Conservation (phyloP, 441 rosid genomes). For the Jatropha multifida region DNA sequence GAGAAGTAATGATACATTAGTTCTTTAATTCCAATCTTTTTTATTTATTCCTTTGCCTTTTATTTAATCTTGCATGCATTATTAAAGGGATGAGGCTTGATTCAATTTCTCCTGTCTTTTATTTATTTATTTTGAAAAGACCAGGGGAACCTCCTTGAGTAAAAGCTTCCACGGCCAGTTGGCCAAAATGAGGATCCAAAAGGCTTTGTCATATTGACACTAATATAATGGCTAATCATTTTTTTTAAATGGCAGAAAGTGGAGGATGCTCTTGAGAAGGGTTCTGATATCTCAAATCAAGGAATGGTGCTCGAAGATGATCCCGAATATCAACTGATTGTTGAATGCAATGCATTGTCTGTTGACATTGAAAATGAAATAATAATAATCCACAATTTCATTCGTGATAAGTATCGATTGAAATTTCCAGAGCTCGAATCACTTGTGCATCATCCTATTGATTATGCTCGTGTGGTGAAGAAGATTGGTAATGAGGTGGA, state of each 20-base stretch:
- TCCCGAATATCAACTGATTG: constrained; percentile 87
- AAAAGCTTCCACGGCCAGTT: too few relatives aligned
- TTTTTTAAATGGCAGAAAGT: constrained; percentile 59
- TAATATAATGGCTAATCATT: background rate
- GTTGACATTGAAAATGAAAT: constrained; percentile 93
- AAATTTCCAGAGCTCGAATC: constrained; percentile 95
- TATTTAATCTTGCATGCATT: background rate
- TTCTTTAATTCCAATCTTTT: background rate
- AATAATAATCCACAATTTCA: constrained; percentile 77
- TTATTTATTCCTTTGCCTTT: background rate
- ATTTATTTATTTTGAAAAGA: too few relatives aligned
- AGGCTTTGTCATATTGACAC: background rate
- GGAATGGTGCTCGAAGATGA: constrained; percentile 83
- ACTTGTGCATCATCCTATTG: constrained; percentile 82
- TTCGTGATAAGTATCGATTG: constrained; percentile 76
- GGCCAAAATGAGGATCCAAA: too few relatives aligned
- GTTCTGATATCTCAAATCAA: constrained; percentile 48
- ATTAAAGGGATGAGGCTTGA: background rate
- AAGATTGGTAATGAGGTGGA: constrained; percentile 86
- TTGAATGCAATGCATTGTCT: constrained; percentile 82
- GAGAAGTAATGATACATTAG: background rate
- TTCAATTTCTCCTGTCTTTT: too few relatives aligned
- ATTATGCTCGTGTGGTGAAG: constrained; percentile 89
- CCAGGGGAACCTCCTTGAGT: too few relatives aligned
- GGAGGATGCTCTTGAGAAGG: constrained; percentile 69